These are phyloP conservation scores for Wickerhamomyces bisporus DNA, from an alignment of 805 yeast species.

Conservation along the genomic window DNA sequence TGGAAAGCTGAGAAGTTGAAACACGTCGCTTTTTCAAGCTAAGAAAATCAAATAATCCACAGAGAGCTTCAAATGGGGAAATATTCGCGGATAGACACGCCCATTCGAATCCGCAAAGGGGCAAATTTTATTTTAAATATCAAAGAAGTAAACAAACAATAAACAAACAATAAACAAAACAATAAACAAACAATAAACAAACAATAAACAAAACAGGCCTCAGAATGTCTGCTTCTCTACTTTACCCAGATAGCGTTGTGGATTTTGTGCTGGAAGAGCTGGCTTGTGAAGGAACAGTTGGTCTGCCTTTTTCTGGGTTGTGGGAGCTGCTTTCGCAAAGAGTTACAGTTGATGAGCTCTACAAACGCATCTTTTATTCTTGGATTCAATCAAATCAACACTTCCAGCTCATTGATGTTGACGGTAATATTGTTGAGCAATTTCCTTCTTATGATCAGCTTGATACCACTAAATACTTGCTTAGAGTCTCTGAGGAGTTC, in stretches of 20 bases:
- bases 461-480: slow-evolving; percentile 3
- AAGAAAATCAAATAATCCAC: too few species aligned
- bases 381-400: slow-evolving; percentile 29
- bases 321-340: slow-evolving; percentile 27
- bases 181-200: background rate
- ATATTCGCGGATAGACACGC: background rate
- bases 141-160: background rate
- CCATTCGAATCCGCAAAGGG: background rate
- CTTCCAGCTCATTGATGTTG: slow-evolving; percentile 8
- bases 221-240: background rate
- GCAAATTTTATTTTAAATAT: background rate
- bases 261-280: slow-evolving; percentile 28
- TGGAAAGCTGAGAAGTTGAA: too few species aligned
- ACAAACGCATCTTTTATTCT: slow-evolving; percentile 30
- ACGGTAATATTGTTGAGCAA: background rate
- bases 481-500: slow-evolving; percentile 46
- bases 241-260: slow-evolving; percentile 32
- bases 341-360: slow-evolving; percentile 25
- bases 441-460: slow-evolving; percentile 3
- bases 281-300: slow-evolving; percentile 30
- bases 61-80: too few species aligned
- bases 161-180: background rate
- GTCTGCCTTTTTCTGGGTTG: slow-evolving; percentile 26
- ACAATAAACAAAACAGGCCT: background rate
- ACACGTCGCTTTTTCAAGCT: too few species aligned